Conservation (phyloP, 495 filamentous ascomycete genomes). For the Aspergillus nanangensis region DNA sequence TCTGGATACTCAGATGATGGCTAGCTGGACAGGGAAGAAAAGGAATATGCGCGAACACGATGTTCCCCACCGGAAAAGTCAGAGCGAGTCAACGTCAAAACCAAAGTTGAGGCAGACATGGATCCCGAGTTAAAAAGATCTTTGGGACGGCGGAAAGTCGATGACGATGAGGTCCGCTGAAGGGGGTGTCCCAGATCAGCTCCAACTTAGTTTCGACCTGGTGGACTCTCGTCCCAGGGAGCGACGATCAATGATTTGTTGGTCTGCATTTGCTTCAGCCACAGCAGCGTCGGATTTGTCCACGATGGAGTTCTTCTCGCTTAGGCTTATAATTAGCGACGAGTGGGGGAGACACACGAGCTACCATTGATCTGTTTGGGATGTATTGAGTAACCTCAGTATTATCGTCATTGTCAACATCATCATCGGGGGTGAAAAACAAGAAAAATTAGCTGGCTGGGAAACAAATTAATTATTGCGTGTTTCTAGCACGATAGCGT, state of each 20-base stretch:
- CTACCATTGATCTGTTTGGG: too few species aligned
- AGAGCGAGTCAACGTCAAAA: neutral
- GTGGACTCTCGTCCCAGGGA: neutral
- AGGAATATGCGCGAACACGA: neutral
- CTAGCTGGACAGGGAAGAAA: neutral
- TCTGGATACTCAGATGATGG: neutral
- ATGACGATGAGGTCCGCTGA: neutral
- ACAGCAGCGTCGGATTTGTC: neutral
- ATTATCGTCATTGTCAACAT: too few species aligned
- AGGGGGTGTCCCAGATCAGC: neutral
- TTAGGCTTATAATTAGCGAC: too few species aligned
- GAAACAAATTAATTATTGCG: too few species aligned
- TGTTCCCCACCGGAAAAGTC: neutral
- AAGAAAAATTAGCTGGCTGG: too few species aligned
- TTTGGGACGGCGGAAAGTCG: conserved; percentile 1
- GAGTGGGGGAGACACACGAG: too few species aligned
- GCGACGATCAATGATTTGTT: conserved; percentile 1
- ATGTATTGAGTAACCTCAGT: too few species aligned
- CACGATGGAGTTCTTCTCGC: too few species aligned
- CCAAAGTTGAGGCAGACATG: neutral
- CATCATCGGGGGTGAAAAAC: too few species aligned
- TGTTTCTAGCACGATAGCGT: too few species aligned
- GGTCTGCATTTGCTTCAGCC: neutral
- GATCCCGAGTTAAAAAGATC: neutral
- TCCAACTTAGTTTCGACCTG: conserved; percentile 2